Evolutionary conservation across 169 alveolate genomes (phyloP).

Genomic region (Theileria orientalis): DNA sequence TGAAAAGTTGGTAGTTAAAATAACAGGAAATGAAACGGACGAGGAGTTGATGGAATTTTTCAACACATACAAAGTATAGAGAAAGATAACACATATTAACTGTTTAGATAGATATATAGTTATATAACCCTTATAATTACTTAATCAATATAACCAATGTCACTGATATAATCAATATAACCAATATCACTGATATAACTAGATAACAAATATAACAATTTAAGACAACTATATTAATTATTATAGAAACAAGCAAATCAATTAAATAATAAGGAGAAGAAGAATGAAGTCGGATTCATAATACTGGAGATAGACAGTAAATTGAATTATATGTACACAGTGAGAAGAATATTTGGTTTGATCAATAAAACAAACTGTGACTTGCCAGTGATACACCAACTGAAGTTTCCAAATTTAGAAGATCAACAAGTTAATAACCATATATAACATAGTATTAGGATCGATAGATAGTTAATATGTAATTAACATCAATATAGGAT

Average conservation of each 20-base stretch:
- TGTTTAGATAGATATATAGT: constrained; percentile 6
- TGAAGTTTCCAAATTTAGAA: constrained; percentile 34
- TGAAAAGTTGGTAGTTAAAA: constrained; percentile 41
- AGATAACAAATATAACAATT: too few relatives aligned
- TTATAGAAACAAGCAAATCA: too few relatives aligned
- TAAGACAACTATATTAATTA: too few relatives aligned
- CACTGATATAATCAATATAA: too few relatives aligned
- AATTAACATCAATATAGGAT: constrained; percentile 24
- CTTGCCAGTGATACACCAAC: constrained; percentile 54
- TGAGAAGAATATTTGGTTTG: constrained; percentile 46
- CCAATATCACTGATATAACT: too few relatives aligned
- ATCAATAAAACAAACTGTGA: constrained; percentile 22
- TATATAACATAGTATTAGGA: neutral
- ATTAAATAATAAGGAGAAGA: neutral
- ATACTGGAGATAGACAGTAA: constrained; percentile 44
- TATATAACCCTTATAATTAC: too few relatives aligned
- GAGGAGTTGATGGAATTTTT: constrained; percentile 26
- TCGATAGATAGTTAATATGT: neutral
- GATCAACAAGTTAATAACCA: constrained; percentile 38
- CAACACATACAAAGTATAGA: constrained; percentile 26
- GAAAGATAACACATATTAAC: too few relatives aligned
- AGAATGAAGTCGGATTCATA: constrained; percentile 30
- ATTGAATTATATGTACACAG: constrained; percentile 39
- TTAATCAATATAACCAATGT: too few relatives aligned
- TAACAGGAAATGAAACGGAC: constrained; percentile 54